These are phyloP conservation scores for Fistulifera solaris DNA, from an alignment of 108 stramenopile species.

Conservation along the genomic window DNA sequence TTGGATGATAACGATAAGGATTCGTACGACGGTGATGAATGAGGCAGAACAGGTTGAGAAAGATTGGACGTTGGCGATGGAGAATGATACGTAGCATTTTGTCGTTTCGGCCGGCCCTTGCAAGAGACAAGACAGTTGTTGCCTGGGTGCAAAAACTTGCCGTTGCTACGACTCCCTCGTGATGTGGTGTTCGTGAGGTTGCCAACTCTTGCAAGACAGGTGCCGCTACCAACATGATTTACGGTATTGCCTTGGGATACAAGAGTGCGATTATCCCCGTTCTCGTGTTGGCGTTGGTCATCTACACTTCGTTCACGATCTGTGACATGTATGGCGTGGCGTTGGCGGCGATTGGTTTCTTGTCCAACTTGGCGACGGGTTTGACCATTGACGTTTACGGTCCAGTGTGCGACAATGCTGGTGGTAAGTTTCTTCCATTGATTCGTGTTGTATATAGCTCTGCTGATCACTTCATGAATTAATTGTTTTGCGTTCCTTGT, in stretches of 20 bases:
- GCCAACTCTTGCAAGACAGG: constrained; percentile 94
- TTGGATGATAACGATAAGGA: too few species aligned
- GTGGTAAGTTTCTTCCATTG: constrained; percentile 57
- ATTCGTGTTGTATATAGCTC: too few species aligned
- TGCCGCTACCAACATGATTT: constrained; percentile 98
- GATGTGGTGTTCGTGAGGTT: constrained; percentile 92
- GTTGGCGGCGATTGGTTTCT: constrained; percentile 96
- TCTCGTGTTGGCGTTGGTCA: constrained; percentile 84
- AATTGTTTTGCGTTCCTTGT: neutral
- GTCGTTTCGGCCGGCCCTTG: too few species aligned
- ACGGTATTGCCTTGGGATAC: constrained; percentile 96
- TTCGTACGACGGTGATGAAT: too few species aligned
- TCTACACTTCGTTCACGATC: constrained; percentile 86
- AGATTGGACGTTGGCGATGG: too few species aligned
- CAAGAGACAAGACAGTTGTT: too few species aligned
- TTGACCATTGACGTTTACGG: constrained; percentile 99
- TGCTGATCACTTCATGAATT: too few species aligned
- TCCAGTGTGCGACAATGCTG: constrained; percentile 98
- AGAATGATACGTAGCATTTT: too few species aligned
- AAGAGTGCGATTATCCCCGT: constrained; percentile 97
- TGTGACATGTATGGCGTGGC: constrained; percentile 96
- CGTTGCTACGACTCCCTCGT: too few species aligned
- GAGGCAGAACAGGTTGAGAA: too few species aligned
- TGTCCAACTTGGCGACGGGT: constrained; percentile 96
- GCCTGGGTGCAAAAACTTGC: too few species aligned